Evolutionary conservation across 805 yeast genomes (phyloP), one percentile per base, ranked within the genome.

Genomic region (Lachancea waltii): DNA sequence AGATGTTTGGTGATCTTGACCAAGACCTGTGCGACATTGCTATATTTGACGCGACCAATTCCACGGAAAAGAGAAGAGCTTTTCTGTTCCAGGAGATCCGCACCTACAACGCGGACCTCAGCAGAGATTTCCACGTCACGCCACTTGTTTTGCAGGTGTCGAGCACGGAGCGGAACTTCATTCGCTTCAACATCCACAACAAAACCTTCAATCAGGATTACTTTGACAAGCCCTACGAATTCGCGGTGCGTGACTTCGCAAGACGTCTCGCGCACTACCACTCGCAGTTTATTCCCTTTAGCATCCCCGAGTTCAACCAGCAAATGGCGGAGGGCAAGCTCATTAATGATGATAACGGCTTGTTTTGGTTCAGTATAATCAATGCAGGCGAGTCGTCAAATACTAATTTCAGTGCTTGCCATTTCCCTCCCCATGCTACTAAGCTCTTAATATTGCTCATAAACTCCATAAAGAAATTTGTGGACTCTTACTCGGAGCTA

Each of bases 171-270:
- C 56, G 58, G 21, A 65, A 65, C 13, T 66, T 77, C 21, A 59
- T 79, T 47, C 65, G 72, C 42, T 81, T 56, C 56, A 81, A 81
- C 58, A 77, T 81, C 38, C 77, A 73, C 48, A 73, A 76, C 36
- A 81, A 81, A 55, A 71, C 86, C 0, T 65, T 62, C 37, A 79
- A 79, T 51, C 69, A 67, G 26, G 89, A 81, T 54, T 81, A 81
- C 55, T 60, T 55, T 38, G 70, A 70, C 33, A 64, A 66, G 46
- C 72, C 75, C 30, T 73, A 75, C 46, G 68, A 68, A 23, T 53
- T 53, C 5, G 77, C 86, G 3, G 69, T 79, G 13, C 46, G 60
- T 3, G 87, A 81, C 61, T 81, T 81, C 50, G 65, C 77, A 30
- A 64, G 65, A 36, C 66, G 89, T 45, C 63, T 79, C 8, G 58